Evolutionary conservation across 2,329 filamentous ascomycete genomes (phyloP).

Genomic region (Pyricularia pennisetigena): DNA sequence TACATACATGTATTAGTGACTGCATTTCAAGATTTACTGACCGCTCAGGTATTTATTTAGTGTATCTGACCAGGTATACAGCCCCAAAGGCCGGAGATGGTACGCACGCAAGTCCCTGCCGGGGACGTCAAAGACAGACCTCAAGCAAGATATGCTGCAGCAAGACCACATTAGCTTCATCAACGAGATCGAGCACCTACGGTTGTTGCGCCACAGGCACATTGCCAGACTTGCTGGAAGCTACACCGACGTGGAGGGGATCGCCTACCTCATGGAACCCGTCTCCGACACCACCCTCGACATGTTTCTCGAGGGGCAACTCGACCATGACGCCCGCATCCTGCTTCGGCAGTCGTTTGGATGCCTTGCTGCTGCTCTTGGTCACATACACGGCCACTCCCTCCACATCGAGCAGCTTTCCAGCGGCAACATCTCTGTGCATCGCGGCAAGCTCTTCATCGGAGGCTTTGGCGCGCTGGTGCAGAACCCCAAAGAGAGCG

Average conservation of each 20-base stretch:
- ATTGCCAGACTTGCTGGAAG: neutral
- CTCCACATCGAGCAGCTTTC: neutral
- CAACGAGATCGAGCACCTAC: neutral
- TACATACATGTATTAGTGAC: neutral
- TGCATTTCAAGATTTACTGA: neutral
- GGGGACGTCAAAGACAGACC: neutral
- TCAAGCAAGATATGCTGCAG: neutral
- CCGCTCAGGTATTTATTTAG: neutral
- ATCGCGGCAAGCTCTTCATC: neutral
- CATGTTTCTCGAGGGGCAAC: neutral
- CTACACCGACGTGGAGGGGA: neutral
- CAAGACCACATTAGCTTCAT: neutral
- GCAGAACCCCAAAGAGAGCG: neutral
- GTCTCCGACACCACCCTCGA: neutral
- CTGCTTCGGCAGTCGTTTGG: constrained; percentile 2
- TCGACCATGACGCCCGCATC: neutral
- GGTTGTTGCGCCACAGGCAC: neutral
- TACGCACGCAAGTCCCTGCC: neutral
- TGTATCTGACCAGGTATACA: constrained; percentile 2
- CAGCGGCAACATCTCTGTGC: neutral
- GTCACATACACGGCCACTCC: neutral
- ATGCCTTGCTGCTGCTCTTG: neutral
- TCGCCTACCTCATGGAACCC: constrained; percentile 4
- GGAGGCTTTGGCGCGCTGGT: neutral
- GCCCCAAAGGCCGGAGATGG: neutral